phyloP scores from a whole-genome alignment of 2,329 filamentous ascomycete genomes.

The Pseudocercospora eumusae region DNA sequence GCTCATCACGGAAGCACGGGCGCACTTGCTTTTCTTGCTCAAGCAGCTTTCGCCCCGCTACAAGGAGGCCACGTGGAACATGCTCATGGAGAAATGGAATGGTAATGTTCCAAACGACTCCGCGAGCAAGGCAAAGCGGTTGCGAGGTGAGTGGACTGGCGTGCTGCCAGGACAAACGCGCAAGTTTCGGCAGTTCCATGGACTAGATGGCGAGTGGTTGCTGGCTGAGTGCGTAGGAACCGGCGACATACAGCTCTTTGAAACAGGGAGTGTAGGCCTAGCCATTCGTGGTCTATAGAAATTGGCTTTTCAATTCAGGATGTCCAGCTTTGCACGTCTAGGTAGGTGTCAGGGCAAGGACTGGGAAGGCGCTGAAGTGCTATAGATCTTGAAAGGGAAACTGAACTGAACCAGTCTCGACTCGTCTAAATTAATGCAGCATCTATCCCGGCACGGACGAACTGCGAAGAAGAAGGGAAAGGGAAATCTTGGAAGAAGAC shows the following conservation, averaged over 20 bases:
- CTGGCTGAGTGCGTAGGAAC: slow-evolving; percentile 69
- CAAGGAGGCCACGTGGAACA: slow-evolving; percentile 63
- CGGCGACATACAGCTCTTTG: slow-evolving; percentile 71
- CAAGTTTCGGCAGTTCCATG: slow-evolving; percentile 71
- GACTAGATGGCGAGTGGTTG: slow-evolving; percentile 70
- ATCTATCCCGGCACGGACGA: too few species aligned
- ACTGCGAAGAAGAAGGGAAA: too few species aligned
- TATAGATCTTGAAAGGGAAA: too few species aligned
- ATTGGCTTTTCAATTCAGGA: too few species aligned
- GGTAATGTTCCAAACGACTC: slow-evolving; percentile 59
- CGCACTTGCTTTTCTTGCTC: slow-evolving; percentile 63
- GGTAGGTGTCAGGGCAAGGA: too few species aligned
- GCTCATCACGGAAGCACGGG: slow-evolving; percentile 61
- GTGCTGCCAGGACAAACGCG: slow-evolving; percentile 62
- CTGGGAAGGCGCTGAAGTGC: too few species aligned
- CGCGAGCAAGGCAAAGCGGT: slow-evolving; percentile 52
- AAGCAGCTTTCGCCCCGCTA: slow-evolving; percentile 57
- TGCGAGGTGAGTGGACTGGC: slow-evolving; percentile 59
- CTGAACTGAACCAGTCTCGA: too few species aligned
- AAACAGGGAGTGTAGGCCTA: slow-evolving; percentile 71
- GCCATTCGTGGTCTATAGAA: slow-evolving; percentile 51
- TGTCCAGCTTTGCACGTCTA: too few species aligned
- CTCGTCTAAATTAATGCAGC: too few species aligned
- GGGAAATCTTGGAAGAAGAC: too few species aligned
- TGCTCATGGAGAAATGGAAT: slow-evolving; percentile 70